Evolutionary conservation across 768 basidiomycete species (phyloP).

Genomic region (Lanmaoa rubissima): DNA sequence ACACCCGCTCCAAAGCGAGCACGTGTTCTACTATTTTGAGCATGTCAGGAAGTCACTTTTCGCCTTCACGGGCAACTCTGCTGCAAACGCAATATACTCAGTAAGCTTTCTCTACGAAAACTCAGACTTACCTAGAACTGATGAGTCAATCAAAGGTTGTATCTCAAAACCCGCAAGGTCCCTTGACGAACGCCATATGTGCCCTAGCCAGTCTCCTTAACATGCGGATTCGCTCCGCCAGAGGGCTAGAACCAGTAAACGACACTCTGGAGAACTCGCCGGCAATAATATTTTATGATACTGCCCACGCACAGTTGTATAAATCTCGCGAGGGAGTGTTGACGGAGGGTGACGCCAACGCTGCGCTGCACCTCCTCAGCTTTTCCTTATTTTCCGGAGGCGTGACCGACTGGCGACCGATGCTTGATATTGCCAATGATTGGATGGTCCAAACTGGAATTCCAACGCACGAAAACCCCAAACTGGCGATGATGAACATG

Average conservation of each 20-base stretch:
- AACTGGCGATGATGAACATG: conserved; percentile 55
- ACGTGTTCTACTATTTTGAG: conserved; percentile 74
- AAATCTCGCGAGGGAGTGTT: conserved; percentile 54
- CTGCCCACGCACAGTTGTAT: conserved; percentile 62
- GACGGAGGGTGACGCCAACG: conserved; percentile 69
- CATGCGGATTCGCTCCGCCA: conserved; percentile 57
- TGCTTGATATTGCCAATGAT: conserved; percentile 69
- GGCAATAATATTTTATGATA: conserved; percentile 66
- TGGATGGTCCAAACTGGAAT: conserved; percentile 74
- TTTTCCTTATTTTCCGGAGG: conserved; percentile 73
- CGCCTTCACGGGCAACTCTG: conserved; percentile 58
- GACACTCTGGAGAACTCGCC: conserved; percentile 53
- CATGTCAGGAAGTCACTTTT: conserved; percentile 67
- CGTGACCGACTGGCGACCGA: conserved; percentile 63
- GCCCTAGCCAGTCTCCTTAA: conserved; percentile 74
- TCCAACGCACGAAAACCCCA: conserved; percentile 61
- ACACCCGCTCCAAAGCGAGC: conserved; percentile 51
- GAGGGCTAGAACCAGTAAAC: conserved; percentile 57
- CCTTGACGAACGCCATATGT: conserved; percentile 70
- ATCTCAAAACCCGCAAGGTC: conserved; percentile 63
- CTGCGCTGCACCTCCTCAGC: conserved; percentile 73
- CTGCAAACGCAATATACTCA: conserved; percentile 62
- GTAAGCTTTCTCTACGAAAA: conserved; percentile 41
- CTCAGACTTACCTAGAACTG: conserved; percentile 11
- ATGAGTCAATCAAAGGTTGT: conserved; percentile 39